A percentile compares a stretch with the other conserved stretches of the same genome.
Evolutionary conservation across 345 rosid species (phyloP).

Genomic region (Rhodomyrtus tomentosa): DNA sequence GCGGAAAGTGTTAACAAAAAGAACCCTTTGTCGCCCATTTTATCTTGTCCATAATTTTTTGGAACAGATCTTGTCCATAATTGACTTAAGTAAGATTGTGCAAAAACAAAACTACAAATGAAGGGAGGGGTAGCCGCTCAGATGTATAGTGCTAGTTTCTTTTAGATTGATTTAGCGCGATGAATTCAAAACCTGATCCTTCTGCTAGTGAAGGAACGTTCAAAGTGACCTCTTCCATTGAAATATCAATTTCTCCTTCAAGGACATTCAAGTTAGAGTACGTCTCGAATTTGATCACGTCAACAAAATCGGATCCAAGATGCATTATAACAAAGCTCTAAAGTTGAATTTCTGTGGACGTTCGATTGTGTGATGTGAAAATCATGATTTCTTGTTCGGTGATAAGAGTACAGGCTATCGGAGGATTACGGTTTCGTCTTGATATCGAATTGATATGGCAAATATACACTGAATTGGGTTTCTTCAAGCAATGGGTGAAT

Average conservation of each 20-base stretch:
- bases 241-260: background rate
- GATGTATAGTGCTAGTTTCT: no score
- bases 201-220: background rate
- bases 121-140: no score
- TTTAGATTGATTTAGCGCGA: background rate
- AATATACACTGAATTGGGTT: background rate
- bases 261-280: background rate
- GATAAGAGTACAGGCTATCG: background rate
- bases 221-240: background rate
- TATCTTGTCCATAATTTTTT: no score
- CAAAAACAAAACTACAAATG: no score
- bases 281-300: no score
- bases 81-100: no score
- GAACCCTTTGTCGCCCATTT: no score
- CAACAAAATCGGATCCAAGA: no score
- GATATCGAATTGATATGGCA: background rate
- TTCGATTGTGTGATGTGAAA: background rate
- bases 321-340: no score
- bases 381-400: background rate
- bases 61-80: no score
- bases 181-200: background rate
- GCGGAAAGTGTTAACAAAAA: no score
- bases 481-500: background rate
- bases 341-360: background rate
- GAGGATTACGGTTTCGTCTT: background rate